Conservation (phyloP, 768 basidiomycete species). For the Amanita rimosa region DNA sequence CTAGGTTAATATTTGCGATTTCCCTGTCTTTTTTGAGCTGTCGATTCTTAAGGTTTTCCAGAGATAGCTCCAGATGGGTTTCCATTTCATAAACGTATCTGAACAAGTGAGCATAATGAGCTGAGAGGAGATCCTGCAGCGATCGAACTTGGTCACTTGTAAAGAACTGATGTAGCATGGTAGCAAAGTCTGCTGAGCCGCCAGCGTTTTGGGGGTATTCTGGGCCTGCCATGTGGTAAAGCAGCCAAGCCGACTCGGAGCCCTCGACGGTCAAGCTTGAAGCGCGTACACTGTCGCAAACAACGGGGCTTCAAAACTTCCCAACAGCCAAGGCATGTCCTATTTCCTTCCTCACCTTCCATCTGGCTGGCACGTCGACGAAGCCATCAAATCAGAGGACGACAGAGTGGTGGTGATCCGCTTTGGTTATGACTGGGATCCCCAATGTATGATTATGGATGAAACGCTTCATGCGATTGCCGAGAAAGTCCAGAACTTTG, state of each 20-base stretch:
- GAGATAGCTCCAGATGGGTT: neutral
- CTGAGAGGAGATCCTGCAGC: neutral
- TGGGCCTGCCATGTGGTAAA: neutral
- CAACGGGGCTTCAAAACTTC: neutral
- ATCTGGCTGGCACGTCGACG: constrained; percentile 98
- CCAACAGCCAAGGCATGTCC: too few relatives aligned
- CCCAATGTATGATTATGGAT: constrained; percentile 98
- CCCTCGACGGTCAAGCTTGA: neutral
- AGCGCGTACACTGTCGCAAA: neutral
- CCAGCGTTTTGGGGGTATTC: neutral
- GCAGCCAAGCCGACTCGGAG: too few relatives aligned
- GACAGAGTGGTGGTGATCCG: constrained; percentile 90
- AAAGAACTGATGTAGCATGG: neutral
- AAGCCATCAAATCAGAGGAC: constrained; percentile 97
- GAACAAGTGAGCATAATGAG: neutral
- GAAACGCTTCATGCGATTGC: constrained; percentile 87
- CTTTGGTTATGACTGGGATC: constrained; percentile 91
- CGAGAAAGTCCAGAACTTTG: constrained; percentile 98
- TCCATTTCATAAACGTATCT: constrained; percentile 1
- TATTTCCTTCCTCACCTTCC: constrained; percentile 85
- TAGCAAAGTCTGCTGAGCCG: neutral
- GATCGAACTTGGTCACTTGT: neutral
- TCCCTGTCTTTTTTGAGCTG: neutral
- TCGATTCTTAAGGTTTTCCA: neutral
- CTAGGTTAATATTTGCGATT: neutral